Base-by-base conservation (phyloP, 2,329 filamentous ascomycete species). In the Colletotrichum chrysophilum region DNA sequence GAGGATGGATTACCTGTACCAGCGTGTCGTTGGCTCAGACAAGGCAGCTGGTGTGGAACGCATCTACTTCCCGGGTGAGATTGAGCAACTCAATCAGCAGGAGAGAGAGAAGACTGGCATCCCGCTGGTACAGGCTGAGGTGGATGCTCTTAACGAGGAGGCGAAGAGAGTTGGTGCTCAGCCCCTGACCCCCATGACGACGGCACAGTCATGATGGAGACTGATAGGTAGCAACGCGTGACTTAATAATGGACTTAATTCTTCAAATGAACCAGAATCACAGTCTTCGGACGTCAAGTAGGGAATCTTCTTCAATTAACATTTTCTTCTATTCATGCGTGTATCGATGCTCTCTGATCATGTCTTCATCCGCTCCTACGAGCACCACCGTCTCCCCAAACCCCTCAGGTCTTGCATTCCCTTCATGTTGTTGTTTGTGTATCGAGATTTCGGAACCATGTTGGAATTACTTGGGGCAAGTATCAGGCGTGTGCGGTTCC, bases 61-160 rank as follows among this genome's bases (percentile, higher is more conserved):
- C 32, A 90, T 92, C 16, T 92, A 91, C 77, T 92, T 92, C 66
- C 90, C 91, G 0, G 91, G 91, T 0, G 92, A 94, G 83, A 88
- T 91, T 66, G 92, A 94, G 82, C 89, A 91, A 80, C 69, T 90
- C 62, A 85, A 85, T 7, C 87, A 91, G 78, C 84, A 86, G 43
- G 85, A 89, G 79, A 88, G 90, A 62, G 85, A 87, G 70, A 85
- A 85, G 81, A 87, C 81, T 1, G 92, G 92, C 0, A 94, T 93
- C 70, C 91, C 92, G 0, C 87, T 92, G 76, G 89, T 89, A 9
- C 86, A 88, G 77, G 89, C 87, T 0, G 90, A 92, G 81, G 85
- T 92, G 74, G 88, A 90, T 71, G 87, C 87, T 0, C 79, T 92
- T 69, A 91, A 92, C 76, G 83, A 84, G 9, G 91, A 92, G 80